A percentile compares a stretch with the other conserved stretches of the same genome.
Evolutionary conservation across 495 filamentous ascomycete genomes (phyloP).

Genomic region (Trichoderma orchidacearum): DNA sequence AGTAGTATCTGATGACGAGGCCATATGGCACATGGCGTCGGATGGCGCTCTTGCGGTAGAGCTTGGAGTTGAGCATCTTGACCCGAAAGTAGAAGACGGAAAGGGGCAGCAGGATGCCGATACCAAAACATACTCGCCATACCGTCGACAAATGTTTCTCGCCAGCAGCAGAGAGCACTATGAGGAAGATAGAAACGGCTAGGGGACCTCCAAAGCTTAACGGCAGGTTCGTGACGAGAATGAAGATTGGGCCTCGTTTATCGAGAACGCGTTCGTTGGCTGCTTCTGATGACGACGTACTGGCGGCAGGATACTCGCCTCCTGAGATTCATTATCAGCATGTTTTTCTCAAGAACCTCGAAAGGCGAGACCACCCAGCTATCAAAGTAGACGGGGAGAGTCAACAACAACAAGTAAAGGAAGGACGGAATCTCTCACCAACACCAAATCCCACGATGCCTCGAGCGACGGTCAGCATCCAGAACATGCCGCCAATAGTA

Average conservation of each 20-base stretch:
- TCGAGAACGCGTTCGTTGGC: neutral
- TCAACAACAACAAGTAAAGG: too few relatives aligned
- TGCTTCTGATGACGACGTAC: neutral
- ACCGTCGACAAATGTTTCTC: neutral
- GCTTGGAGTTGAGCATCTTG: neutral
- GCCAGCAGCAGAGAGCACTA: neutral
- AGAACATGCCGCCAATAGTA: neutral
- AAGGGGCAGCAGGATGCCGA: neutral
- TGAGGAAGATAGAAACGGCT: neutral
- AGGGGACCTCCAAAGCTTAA: neutral
- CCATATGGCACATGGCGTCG: conserved; percentile 15
- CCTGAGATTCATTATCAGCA: too few relatives aligned
- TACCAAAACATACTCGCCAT: neutral
- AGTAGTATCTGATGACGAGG: conserved; percentile 28
- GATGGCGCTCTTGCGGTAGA: neutral
- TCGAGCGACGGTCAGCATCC: neutral
- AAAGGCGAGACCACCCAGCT: too few relatives aligned
- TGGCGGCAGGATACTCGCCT: neutral
- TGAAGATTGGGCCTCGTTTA: neutral
- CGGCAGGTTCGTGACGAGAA: neutral
- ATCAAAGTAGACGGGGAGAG: too few relatives aligned
- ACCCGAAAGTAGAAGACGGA: neutral
- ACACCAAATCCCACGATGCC: neutral
- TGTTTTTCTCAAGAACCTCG: too few relatives aligned
- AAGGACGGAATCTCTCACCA: neutral